Evolutionary conservation across 1,284 basidiomycete species (phyloP), one percentile per base, ranked within the genome.

Genomic region (Rhodotorula sp.): DNA sequence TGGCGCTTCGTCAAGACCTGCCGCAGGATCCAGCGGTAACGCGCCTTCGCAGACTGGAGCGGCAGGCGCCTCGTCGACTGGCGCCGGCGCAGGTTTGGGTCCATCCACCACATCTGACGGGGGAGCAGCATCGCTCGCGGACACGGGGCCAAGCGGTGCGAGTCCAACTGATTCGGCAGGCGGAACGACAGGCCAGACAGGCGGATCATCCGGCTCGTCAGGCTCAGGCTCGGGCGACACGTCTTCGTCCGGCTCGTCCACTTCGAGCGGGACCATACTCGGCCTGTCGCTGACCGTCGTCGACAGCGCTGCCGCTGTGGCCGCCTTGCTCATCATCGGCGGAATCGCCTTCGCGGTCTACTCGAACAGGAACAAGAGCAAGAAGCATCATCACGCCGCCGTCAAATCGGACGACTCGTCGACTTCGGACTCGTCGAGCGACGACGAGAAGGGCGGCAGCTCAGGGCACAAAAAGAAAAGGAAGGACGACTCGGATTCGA

Each of bases 331-430:
- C 2, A 1, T 65, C 53, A 37, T 65, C 34, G 53, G 34, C 4
- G 59, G 46, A 1, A 20, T 56, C 37, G 59, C 24, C 9, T 56
- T 56, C 26, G 48, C 55, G 53, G 4, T 61, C 34, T 40, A 26
- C 20, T 18, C 53, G 53, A n/a, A n/a, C n/a, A n/a, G 44, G 8
- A 63, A 56, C 28, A 56, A 63, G 54, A 37, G 47, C 46, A 40
- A 16, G 24, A 20, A 26, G 30, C 56, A 59, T 48, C 28, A 31
- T 46, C 44, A n/a, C 26, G 5, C 34, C 13, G 44, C 24, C 1
- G 28, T 20, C 20, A 28, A 30, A 8, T 26, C 24, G 24, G 50
- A 15, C 15, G 28, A 13, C 9, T 58, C 57, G 5, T 31, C n/a
- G 44, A 44, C 15, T 10, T 11, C n/a, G 13, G 37, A 26, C 56